Conservation (phyloP, 257 asterid genomes). For the Solanum virginianum region DNA sequence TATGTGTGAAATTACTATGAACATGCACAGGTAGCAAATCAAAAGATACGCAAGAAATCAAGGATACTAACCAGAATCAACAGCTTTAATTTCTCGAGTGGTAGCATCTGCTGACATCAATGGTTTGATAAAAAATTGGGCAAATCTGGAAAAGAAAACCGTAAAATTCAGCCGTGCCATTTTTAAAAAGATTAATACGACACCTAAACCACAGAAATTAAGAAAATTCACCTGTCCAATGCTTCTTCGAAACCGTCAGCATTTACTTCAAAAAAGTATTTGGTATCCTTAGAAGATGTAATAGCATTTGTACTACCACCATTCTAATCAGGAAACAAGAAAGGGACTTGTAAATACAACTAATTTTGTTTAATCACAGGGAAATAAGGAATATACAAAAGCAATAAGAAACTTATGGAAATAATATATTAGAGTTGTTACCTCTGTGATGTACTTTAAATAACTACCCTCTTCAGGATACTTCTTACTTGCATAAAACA, state of each 20-base stretch:
- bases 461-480: slow-evolving; percentile 92
- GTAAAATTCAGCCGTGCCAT: background rate
- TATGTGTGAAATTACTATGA: slow-evolving; percentile 3
- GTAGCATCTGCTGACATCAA: slow-evolving; percentile 98
- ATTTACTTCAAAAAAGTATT: slow-evolving; percentile 78
- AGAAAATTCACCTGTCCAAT: slow-evolving; percentile 65
- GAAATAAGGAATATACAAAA: background rate
- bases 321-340: slow-evolving; percentile 32
- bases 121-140: slow-evolving; percentile 91
- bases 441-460: slow-evolving; percentile 84
- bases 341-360: background rate
- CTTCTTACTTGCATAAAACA: slow-evolving; percentile 94
- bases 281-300: slow-evolving; percentile 78
- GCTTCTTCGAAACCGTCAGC: slow-evolving; percentile 87
- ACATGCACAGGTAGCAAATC: background rate
- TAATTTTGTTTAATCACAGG: background rate
- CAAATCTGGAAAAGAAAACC: slow-evolving; percentile 42
- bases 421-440: slow-evolving; percentile 5
- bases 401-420: background rate
- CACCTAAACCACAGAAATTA: background rate
- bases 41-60: background rate
- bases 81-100: slow-evolving; percentile 89
- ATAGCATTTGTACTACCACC: slow-evolving; percentile 98
- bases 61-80: slow-evolving; percentile 68
- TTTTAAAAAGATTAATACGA: background rate